A percentile compares a stretch with the other conserved stretches of the same genome.
Evolutionary conservation across 2,329 filamentous ascomycete species (phyloP).

Genomic region (Exophiala spinifera): DNA sequence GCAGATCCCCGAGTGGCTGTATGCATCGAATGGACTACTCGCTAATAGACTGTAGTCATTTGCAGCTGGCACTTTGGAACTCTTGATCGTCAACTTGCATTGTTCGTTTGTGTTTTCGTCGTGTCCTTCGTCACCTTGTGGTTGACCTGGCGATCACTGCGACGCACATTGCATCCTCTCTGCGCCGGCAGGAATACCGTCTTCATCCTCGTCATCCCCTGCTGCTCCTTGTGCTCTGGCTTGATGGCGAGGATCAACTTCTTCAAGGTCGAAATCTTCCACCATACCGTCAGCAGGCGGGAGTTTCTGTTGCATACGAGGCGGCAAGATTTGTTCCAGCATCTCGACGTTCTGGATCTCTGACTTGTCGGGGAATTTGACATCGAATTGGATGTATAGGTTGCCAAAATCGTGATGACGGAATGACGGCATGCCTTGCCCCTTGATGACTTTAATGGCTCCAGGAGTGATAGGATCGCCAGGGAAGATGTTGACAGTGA

Average conservation of each 20-base stretch:
- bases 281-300: conserved; percentile 85
- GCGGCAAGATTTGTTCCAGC: conserved; percentile 80
- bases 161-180: conserved; percentile 53
- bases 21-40: conserved; percentile 12
- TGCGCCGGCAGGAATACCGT: conserved; percentile 46
- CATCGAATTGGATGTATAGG: conserved; percentile 93
- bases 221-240: conserved; percentile 66
- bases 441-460: conserved; percentile 87
- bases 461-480: conserved; percentile 92
- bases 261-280: conserved; percentile 82
- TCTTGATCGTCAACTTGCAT: conserved; percentile 1
- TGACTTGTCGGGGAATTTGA: conserved; percentile 88
- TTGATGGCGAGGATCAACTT: conserved; percentile 67
- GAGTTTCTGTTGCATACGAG: conserved; percentile 60
- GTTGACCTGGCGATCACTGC: conserved; percentile 40
- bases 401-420: conserved; percentile 95
- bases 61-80: conserved; percentile 1
- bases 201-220: conserved; percentile 67
- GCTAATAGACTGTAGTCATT: conserved; percentile 14
- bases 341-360: conserved; percentile 68
- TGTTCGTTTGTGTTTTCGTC: conserved; percentile 2
- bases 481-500: conserved; percentile 86
- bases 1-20: conserved; percentile 4
- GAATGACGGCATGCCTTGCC: conserved; percentile 95
- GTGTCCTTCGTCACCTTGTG: conserved; percentile 1